Evolutionary conservation across 352 stramenopile genomes (phyloP).

Genomic region (Thraustochytrium sp.): DNA sequence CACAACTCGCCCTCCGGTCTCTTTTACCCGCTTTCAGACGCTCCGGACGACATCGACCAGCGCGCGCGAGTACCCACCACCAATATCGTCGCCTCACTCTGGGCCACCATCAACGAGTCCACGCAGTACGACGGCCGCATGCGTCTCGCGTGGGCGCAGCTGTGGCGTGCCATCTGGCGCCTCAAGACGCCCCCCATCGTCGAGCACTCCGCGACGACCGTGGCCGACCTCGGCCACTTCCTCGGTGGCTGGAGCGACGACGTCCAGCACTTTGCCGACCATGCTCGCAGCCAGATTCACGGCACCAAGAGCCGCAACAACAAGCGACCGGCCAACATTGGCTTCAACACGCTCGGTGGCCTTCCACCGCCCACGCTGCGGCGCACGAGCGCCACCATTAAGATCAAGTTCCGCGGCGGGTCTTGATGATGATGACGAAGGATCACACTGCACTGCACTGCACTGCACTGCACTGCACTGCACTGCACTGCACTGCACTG

Average conservation of each 20-base stretch:
- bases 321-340: neutral
- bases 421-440: neutral
- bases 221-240: conserved; percentile 1
- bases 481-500: too few relatives aligned
- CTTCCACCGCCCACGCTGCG: neutral
- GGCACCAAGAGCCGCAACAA: neutral
- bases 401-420: neutral
- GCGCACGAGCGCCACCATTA: neutral
- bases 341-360: neutral
- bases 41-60: conserved; percentile 17
- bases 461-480: too few relatives aligned
- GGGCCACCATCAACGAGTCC: conserved; percentile 36
- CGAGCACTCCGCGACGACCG: neutral
- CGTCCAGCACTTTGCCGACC: neutral
- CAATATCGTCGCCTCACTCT: conserved; percentile 14
- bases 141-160: neutral
- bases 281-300: neutral
- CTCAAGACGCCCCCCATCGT: conserved; percentile 33
- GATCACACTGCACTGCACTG: too few relatives aligned
- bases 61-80: neutral
- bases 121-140: conserved; percentile 28
- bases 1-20: conserved; percentile 35
- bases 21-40: conserved; percentile 31
- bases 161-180: conserved; percentile 34
- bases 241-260: conserved; percentile 18